Base-by-base conservation (phyloP, 73 alveolate species). In the Tetrahymena borealis region DNA sequence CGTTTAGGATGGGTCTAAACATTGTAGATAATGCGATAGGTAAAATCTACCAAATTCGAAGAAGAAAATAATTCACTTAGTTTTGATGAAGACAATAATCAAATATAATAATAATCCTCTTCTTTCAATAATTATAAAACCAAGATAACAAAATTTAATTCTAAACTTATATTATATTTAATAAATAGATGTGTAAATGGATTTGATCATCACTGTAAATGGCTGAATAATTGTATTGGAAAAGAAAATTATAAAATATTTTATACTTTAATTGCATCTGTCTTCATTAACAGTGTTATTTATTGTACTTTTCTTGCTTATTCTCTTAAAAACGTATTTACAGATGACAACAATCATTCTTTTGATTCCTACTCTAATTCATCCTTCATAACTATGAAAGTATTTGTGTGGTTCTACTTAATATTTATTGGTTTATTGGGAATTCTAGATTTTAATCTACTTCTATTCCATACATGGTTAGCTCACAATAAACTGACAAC, bases 151-250 rank as follows among this genome's bases (percentile, higher is more conserved):
- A 60, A 5, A 0, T 24, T 7, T 60, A 60, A 13, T 60, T 24
- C 11, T 18, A 15, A 43, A 12, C 1, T 11, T 60, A 3, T 60
- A 24, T 60, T 15, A 60, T 60, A 60, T 18, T 60, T 2, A 15
- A 24, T 4, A 60, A 93, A 97, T 90, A 78, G 97, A 90, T 97
- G 99, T 90, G 96, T 96, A 15, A 95, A 92, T 33, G 94, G 90
- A 16, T 95, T 97, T 92, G 98, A 94, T 91, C 99, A 97, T 93
- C 99, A 97, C 77, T 97, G 99, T 90, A 94, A 93, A 78, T 97
- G 98, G 99, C 95, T 97, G 41, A 97, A 97, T 94, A 97, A 97
- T 93, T 97, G 99, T 39, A 94, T 97, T 40, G 99, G 98, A 33
- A 94, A 90, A 7, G 60, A 28, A 33, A 96, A 96, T 93, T 94